A percentile compares a stretch with the other conserved stretches of the same genome.
Evolutionary conservation across 768 basidiomycete genomes (phyloP).

Genomic region (Tricholoma bakamatsutake): DNA sequence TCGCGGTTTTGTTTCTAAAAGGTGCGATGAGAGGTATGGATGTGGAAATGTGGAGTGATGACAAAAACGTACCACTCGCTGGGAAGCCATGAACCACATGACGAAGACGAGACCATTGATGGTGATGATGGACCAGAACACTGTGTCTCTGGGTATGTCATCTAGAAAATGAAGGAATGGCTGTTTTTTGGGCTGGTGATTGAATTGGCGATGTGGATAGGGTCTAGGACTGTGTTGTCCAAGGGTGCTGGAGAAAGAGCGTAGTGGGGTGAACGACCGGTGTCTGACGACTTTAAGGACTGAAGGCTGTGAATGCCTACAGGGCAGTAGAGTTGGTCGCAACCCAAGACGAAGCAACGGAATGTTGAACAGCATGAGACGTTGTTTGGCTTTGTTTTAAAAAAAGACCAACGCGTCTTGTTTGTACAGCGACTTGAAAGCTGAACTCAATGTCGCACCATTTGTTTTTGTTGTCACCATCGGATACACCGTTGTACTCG

Average conservation of each 20-base stretch:
- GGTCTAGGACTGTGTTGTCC: conserved; percentile 6
- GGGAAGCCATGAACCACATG: conserved; percentile 46
- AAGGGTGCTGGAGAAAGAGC: conserved; percentile 10
- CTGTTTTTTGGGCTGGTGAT: neutral
- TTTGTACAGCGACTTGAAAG: too few relatives aligned
- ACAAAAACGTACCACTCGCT: conserved; percentile 27
- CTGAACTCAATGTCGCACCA: conserved; percentile 74
- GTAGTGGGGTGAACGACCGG: conserved; percentile 2
- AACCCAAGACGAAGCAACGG: conserved; percentile 9
- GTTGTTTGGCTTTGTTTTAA: conserved; percentile 4
- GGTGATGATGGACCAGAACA: conserved; percentile 62
- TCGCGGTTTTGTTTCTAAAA: conserved; percentile 35
- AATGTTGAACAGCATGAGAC: conserved; percentile 9
- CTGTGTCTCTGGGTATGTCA: conserved; percentile 41
- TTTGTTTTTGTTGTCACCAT: conserved; percentile 78
- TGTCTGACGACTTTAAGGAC: neutral
- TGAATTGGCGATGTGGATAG: conserved; percentile 11
- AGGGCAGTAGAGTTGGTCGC: conserved; percentile 3
- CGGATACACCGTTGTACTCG: conserved; percentile 81
- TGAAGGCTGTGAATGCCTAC: conserved; percentile 1
- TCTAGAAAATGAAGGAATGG: conserved; percentile 38
- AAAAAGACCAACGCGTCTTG: neutral
- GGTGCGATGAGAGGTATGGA: neutral
- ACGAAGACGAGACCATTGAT: conserved; percentile 58
- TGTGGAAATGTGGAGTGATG: conserved; percentile 2